phyloP scores from a whole-genome alignment of 352 stramenopile species.

The Pythium utonaiense region DNA sequence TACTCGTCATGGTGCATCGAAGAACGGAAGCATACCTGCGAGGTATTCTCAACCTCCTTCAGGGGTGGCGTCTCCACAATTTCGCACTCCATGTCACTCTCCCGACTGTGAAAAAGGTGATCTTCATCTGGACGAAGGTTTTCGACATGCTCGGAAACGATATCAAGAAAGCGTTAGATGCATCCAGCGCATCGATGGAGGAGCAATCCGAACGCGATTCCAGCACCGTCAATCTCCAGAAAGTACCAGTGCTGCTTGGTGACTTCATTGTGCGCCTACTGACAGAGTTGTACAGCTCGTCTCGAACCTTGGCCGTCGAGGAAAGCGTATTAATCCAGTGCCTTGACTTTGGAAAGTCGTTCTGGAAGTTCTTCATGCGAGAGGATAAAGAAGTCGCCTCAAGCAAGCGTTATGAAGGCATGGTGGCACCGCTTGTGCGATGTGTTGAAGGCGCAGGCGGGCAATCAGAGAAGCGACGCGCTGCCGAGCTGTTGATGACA shows the following conservation, averaged over 20 bases:
- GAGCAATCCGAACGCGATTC: conserved; percentile 22
- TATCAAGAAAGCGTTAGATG: conserved; percentile 25
- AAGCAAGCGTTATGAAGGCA: conserved; percentile 48
- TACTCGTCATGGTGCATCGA: conserved; percentile 62
- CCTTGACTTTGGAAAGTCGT: conserved; percentile 68
- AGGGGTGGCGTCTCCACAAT: conserved; percentile 58
- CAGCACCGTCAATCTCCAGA: conserved; percentile 42
- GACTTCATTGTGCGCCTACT: conserved; percentile 64
- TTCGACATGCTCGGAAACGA: conserved; percentile 55
- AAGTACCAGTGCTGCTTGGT: conserved; percentile 64
- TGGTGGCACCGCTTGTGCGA: conserved; percentile 50
- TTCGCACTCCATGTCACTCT: conserved; percentile 51
- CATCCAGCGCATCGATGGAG: conserved; percentile 17
- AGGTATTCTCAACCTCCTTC: conserved; percentile 61
- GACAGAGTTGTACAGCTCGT: conserved; percentile 40
- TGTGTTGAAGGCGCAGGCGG: conserved; percentile 45
- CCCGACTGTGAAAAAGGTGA: conserved; percentile 67
- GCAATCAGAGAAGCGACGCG: conserved; percentile 55
- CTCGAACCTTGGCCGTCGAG: conserved; percentile 21
- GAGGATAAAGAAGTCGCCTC: conserved; percentile 41
- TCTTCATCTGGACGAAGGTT: conserved; percentile 70
- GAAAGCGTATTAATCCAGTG: conserved; percentile 56
- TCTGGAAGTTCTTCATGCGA: conserved; percentile 69
- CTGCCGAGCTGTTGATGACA: conserved; percentile 64
- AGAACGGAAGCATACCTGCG: conserved; percentile 75